phyloP scores from a whole-genome alignment of 495 filamentous ascomycete genomes.

The Hypoxylon cercidicola region DNA sequence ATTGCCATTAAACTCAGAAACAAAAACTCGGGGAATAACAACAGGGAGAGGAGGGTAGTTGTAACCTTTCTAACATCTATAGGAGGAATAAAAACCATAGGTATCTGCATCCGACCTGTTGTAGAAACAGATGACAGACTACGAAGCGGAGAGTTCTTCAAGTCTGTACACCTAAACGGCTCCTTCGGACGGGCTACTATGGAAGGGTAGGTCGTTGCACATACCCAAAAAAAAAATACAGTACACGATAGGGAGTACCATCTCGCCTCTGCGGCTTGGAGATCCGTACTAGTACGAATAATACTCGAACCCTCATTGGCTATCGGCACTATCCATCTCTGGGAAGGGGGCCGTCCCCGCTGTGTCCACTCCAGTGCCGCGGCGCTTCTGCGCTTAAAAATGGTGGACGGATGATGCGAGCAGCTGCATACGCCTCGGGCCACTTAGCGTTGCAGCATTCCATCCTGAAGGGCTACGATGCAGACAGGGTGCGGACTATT shows the following conservation, averaged over 20 bases:
- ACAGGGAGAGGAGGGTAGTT: neutral
- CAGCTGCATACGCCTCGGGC: slow-evolving; percentile 21
- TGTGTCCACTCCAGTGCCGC: slow-evolving; percentile 28
- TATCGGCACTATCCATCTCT: slow-evolving; percentile 1
- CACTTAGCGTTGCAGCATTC: slow-evolving; percentile 18
- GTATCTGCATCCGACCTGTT: no score
- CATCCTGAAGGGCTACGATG: slow-evolving; percentile 11
- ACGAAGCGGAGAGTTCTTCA: neutral
- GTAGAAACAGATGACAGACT: no score
- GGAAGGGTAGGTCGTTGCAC: neutral
- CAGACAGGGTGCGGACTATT: slow-evolving; percentile 26
- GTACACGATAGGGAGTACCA: slow-evolving; percentile 1
- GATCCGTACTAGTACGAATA: slow-evolving; percentile 10
- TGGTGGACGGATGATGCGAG: slow-evolving; percentile 21
- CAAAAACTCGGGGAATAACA: neutral
- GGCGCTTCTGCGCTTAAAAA: slow-evolving; percentile 32
- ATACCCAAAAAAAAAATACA: slow-evolving; percentile 8
- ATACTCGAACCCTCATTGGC: slow-evolving; percentile 21
- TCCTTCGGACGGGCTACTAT: slow-evolving; percentile 4
- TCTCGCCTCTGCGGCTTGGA: slow-evolving; percentile 1
- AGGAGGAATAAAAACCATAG: no score
- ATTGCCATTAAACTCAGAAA: neutral
- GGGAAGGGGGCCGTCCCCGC: slow-evolving; percentile 29
- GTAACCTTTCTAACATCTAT: neutral
- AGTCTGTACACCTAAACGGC: neutral